These are phyloP conservation scores for Botrytis fragariae DNA, from an alignment of 2,329 filamentous ascomycete genomes.

Conservation along the genomic window DNA sequence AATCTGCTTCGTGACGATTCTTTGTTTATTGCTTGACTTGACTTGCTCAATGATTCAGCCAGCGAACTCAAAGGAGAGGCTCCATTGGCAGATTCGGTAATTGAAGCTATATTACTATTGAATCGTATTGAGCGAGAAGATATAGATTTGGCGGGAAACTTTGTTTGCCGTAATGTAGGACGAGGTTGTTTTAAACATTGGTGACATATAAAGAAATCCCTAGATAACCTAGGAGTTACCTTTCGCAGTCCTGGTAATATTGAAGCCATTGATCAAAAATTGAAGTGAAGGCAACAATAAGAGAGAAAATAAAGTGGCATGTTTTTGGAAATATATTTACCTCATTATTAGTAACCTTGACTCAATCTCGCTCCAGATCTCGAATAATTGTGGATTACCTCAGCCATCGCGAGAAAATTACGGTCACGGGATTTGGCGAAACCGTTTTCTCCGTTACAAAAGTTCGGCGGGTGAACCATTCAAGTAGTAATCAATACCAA, in stretches of 20 bases:
- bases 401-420: background rate
- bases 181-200: conserved; percentile 32
- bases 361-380: conserved; percentile 1
- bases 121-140: conserved; percentile 33
- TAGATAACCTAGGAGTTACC: conserved; percentile 32
- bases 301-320: background rate
- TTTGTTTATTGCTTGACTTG: conserved; percentile 31
- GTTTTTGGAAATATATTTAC: background rate
- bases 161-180: conserved; percentile 17
- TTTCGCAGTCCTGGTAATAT: conserved; percentile 35
- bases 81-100: conserved; percentile 11
- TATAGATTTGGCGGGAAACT: conserved; percentile 29
- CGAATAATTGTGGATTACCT: conserved; percentile 2
- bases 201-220: conserved; percentile 37
- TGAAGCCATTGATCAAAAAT: conserved; percentile 35
- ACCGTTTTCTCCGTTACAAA: background rate
- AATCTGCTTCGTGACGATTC: conserved; percentile 23
- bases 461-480: background rate
- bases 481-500: background rate
- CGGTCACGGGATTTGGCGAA: background rate
- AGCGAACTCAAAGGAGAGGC: conserved; percentile 28
- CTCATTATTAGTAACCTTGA: background rate
- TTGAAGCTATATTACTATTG: conserved; percentile 32
- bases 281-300: background rate
- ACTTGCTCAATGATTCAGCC: background rate